A percentile compares a stretch with the other conserved stretches of the same genome.
Conservation (phyloP, 257 asterid species). For the Nicotiana benthamiana region DNA sequence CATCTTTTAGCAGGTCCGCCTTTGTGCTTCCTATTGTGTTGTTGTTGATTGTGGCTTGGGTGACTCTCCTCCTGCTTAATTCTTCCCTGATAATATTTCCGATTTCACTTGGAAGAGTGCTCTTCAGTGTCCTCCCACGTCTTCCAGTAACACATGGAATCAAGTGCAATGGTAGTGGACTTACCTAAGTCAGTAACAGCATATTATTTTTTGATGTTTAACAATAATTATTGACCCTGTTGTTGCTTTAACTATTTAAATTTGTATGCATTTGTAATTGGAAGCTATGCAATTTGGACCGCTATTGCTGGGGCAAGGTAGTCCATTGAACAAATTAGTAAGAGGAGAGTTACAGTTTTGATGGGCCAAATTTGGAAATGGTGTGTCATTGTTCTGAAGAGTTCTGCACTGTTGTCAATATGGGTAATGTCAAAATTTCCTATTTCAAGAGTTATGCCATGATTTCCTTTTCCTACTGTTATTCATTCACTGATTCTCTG, state of each 20-base stretch:
- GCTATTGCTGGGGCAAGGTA: slow-evolving; percentile 85
- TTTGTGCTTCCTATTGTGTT: slow-evolving; percentile 80
- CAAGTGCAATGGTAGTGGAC: slow-evolving; percentile 77
- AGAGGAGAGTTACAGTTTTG: slow-evolving; percentile 56
- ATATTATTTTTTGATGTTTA: not conserved
- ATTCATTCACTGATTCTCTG: slow-evolving; percentile 8
- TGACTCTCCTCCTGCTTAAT: slow-evolving; percentile 78
- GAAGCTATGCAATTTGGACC: slow-evolving; percentile 97
- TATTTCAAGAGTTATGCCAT: not conserved
- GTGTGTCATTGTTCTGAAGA: slow-evolving; percentile 84
- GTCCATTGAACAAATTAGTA: slow-evolving; percentile 58
- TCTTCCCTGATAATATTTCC: slow-evolving; percentile 81
- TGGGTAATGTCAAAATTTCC: slow-evolving; percentile 49
- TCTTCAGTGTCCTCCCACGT: slow-evolving; percentile 74
- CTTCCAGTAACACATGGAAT: slow-evolving; percentile 90
- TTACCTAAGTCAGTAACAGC: not conserved
- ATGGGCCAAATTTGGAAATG: slow-evolving; percentile 74
- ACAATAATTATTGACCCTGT: not conserved
- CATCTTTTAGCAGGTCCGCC: slow-evolving; percentile 69
- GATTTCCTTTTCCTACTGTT: not conserved
- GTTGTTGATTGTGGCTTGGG: slow-evolving; percentile 86
- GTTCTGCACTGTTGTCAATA: slow-evolving; percentile 67
- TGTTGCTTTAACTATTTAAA: slow-evolving; percentile 26
- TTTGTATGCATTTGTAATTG: slow-evolving; percentile 85
- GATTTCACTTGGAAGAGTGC: slow-evolving; percentile 74